Percentiles rank a stretch among this genome's conserved stretches.
Conservation (phyloP, 2,329 filamentous ascomycete species). For the Stachybotrys chartarum region DNA sequence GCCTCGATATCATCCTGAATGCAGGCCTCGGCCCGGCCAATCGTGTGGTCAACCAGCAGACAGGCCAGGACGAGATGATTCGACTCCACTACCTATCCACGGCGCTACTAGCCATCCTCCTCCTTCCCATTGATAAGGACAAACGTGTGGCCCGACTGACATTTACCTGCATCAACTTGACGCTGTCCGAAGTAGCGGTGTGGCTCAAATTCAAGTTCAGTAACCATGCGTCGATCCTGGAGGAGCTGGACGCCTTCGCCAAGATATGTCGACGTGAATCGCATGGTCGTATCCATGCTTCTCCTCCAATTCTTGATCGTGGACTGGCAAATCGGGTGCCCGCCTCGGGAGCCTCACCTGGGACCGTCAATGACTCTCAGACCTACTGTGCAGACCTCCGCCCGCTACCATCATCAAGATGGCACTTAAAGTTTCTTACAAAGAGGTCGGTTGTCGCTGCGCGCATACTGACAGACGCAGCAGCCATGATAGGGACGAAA, state of each 20-base stretch:
- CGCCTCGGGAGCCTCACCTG: constrained; percentile 5
- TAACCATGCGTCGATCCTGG: not conserved
- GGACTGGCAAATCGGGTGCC: constrained; percentile 1
- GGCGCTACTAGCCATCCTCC: constrained; percentile 20
- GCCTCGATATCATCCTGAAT: constrained; percentile 38
- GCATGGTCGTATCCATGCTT: constrained; percentile 5
- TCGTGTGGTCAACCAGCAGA: constrained; percentile 15
- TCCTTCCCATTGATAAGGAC: constrained; percentile 19
- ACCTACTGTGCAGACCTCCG: constrained; percentile 3
- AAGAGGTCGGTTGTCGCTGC: constrained; percentile 1
- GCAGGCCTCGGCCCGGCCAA: constrained; percentile 23
- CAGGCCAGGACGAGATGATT: constrained; percentile 30
- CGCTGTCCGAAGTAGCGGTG: constrained; percentile 14
- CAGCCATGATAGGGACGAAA: constrained; percentile 4
- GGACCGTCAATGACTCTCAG: constrained; percentile 2
- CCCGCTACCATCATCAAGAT: constrained; percentile 1
- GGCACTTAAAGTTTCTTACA: no score
- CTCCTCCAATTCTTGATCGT: constrained; percentile 4
- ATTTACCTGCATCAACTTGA: constrained; percentile 2
- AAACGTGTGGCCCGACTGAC: constrained; percentile 1
- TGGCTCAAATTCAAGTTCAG: constrained; percentile 8
- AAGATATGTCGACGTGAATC: constrained; percentile 2
- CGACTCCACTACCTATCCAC: constrained; percentile 33
- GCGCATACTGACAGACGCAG: constrained; percentile 6
- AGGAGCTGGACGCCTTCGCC: not conserved